Conservation (phyloP, 2,329 filamentous ascomycete genomes). For the Chalaropsis ovoidea region DNA sequence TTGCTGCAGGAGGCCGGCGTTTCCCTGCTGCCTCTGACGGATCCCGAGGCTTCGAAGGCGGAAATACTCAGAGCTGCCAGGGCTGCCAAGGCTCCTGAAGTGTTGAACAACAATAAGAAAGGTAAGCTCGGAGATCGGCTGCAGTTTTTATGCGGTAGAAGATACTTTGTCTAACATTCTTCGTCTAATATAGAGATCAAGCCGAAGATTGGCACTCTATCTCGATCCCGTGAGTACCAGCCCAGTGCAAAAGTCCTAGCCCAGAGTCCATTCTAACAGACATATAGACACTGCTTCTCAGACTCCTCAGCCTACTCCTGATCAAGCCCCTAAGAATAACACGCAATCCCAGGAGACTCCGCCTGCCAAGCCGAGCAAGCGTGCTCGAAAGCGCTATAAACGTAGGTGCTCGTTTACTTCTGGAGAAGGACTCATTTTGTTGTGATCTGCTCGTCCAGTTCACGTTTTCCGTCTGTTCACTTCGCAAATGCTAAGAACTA, state of each 20-base stretch:
- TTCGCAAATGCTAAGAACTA: too few species aligned
- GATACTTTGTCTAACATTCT: too few species aligned
- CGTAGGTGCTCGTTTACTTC: neutral
- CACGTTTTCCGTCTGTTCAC: too few species aligned
- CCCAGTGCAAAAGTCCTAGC: too few species aligned
- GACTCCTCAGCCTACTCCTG: neutral
- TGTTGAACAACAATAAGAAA: neutral
- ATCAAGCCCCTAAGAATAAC: neutral
- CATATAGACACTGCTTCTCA: neutral
- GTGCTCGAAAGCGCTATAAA: neutral
- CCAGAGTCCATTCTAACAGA: too few species aligned
- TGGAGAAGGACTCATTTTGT: too few species aligned
- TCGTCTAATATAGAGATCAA: too few species aligned
- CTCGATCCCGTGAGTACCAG: too few species aligned
- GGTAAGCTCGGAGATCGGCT: neutral
- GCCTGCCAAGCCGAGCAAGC: neutral
- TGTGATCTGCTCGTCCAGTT: too few species aligned
- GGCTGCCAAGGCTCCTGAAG: neutral
- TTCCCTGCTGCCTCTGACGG: too few species aligned
- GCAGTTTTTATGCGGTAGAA: neutral
- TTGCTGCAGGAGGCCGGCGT: neutral
- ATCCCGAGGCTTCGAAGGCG: too few species aligned
- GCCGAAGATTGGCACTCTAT: too few species aligned
- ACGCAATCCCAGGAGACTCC: neutral
- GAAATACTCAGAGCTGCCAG: neutral